These are phyloP conservation scores for Calamus simplicifolius DNA, from an alignment of 176 grass and related monocot genomes.

Conservation along the genomic window DNA sequence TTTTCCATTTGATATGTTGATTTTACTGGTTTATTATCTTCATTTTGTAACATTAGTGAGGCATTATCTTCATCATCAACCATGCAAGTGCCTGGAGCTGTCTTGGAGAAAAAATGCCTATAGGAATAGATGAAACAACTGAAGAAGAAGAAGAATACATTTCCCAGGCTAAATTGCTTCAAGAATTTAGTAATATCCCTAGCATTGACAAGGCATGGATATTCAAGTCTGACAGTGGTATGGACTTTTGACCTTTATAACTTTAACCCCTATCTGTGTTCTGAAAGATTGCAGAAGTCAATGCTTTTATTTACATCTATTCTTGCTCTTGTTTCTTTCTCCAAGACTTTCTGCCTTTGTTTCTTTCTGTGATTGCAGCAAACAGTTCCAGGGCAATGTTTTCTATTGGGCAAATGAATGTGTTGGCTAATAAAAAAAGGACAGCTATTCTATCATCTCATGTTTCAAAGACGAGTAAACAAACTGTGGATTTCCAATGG, in stretches of 20 bases:
- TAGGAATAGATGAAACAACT: constrained; percentile 47
- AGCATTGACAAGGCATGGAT: constrained; percentile 70
- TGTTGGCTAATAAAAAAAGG: constrained; percentile 66
- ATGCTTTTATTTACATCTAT: neutral
- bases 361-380: constrained; percentile 33
- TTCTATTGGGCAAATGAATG: constrained; percentile 48
- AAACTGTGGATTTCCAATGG: constrained; percentile 61
- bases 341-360: neutral
- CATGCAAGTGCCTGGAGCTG: constrained; percentile 20
- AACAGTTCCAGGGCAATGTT: constrained; percentile 53
- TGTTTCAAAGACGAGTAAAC: constrained; percentile 50
- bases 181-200: constrained; percentile 63
- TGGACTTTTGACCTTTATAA: neutral
- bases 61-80: neutral
- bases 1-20: neutral
- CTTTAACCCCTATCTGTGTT: neutral
- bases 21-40: neutral
- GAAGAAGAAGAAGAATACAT: constrained; percentile 57
- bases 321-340: neutral
- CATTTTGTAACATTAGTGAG: neutral
- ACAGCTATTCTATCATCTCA: constrained; percentile 54
- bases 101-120: constrained; percentile 34
- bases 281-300: constrained; percentile 9
- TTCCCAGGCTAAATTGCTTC: constrained; percentile 69
- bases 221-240: constrained; percentile 69